Conservation (phyloP, 1,139 yeast species). For the Lodderomyces beijingensis region DNA sequence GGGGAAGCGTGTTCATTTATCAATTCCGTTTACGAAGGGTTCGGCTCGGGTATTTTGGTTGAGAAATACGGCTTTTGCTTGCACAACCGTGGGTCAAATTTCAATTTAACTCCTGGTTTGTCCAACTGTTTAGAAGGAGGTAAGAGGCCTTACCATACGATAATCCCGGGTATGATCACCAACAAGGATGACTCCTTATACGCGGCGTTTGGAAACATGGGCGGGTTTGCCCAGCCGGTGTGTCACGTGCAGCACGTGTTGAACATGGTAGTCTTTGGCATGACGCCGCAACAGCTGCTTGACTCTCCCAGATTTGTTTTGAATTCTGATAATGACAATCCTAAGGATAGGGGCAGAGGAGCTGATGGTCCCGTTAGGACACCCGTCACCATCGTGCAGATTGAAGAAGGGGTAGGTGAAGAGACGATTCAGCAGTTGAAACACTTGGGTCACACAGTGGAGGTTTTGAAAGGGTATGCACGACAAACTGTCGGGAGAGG, state of each 20-base stretch:
- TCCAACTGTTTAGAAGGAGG: constrained; percentile 63
- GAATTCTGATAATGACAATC: constrained; percentile 42
- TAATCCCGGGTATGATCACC: constrained; percentile 73
- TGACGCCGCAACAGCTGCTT: constrained; percentile 69
- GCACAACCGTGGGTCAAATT: constrained; percentile 76
- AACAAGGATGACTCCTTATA: constrained; percentile 40
- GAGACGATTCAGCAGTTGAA: constrained; percentile 41
- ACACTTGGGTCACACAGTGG: constrained; percentile 56
- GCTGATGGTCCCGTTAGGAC: constrained; percentile 66
- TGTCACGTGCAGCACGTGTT: constrained; percentile 78
- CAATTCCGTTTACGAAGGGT: constrained; percentile 66
- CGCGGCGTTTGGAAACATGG: constrained; percentile 82
- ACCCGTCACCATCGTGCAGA: constrained; percentile 51
- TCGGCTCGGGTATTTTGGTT: constrained; percentile 73
- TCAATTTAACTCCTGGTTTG: constrained; percentile 55
- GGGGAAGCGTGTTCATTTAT: constrained; percentile 85
- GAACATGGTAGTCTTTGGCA: constrained; percentile 58
- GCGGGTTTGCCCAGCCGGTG: constrained; percentile 85
- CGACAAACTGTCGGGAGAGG: constrained; percentile 65
- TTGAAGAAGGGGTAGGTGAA: constrained; percentile 60
- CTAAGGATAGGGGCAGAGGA: constrained; percentile 55
- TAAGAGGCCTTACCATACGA: constrained; percentile 80
- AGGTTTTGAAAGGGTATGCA: constrained; percentile 39
- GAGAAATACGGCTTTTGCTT: constrained; percentile 64
- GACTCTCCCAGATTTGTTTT: constrained; percentile 75